phyloP scores from a whole-genome alignment of 306 rosid genomes.

The Boehmeria nivea region DNA sequence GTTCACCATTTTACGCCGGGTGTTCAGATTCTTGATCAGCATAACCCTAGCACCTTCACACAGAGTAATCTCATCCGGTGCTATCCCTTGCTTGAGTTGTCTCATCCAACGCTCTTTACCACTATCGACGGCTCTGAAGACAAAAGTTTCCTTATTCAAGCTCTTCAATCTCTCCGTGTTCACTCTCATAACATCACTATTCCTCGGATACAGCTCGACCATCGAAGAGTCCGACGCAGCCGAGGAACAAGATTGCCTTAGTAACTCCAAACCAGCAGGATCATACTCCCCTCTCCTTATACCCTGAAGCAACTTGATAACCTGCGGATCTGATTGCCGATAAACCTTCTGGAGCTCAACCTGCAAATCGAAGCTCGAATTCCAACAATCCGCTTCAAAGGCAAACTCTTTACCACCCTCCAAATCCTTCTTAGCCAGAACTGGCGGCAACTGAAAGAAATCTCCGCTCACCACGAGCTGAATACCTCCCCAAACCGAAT shows the following conservation, averaged over 20 bases:
- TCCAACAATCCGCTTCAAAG: conserved; percentile 57
- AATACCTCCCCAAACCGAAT: conserved; percentile 54
- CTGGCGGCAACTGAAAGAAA: conserved; percentile 59
- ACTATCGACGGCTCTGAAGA: conserved; percentile 33
- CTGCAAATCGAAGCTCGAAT: conserved; percentile 39
- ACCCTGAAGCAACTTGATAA: conserved; percentile 44
- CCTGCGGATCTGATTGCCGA: conserved; percentile 40
- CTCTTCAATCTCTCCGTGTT: conserved; percentile 34
- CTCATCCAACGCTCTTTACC: conserved; percentile 24
- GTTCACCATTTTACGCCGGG: conserved; percentile 38
- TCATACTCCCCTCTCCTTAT: conserved; percentile 44
- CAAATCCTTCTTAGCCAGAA: neutral
- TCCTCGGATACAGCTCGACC: conserved; percentile 43
- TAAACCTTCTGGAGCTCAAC: conserved; percentile 38
- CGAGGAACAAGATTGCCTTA: conserved; percentile 24
- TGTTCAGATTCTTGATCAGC: conserved; percentile 41
- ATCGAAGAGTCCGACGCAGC: conserved; percentile 28
- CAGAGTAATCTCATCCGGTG: conserved; percentile 28
- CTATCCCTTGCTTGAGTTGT: conserved; percentile 32
- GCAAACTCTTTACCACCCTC: conserved; percentile 27
- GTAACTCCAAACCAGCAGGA: conserved; percentile 19
- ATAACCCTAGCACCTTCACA: conserved; percentile 55
- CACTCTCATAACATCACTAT: conserved; percentile 33
- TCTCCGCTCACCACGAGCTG: conserved; percentile 57
- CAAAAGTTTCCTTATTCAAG: conserved; percentile 24